Evolutionary conservation across 2,329 filamentous ascomycete species (phyloP).

Genomic region (Botryotinia globosa): DNA sequence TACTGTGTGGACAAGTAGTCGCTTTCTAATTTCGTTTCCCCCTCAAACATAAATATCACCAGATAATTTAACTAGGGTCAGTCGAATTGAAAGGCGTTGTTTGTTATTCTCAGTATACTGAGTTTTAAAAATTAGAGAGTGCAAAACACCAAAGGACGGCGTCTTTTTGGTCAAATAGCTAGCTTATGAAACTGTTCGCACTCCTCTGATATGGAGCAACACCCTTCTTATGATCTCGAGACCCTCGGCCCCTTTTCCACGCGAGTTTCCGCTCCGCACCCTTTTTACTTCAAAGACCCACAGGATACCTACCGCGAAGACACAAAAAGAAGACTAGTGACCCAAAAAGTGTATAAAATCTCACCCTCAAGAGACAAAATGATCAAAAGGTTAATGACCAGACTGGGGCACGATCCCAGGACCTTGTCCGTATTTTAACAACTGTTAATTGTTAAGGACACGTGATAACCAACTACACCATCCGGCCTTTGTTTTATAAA

Average conservation of each 20-base stretch:
- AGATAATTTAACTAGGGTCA: neutral
- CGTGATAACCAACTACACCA: conserved; percentile 10
- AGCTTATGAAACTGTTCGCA: neutral
- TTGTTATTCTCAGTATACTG: neutral
- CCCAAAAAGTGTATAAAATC: neutral
- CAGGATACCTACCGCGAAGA: neutral
- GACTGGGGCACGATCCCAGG: conserved; percentile 9
- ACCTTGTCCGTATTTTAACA: conserved; percentile 4
- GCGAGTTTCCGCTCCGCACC: neutral
- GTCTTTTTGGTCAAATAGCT: neutral
- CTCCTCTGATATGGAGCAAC: neutral
- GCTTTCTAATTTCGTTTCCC: neutral
- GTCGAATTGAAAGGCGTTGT: neutral
- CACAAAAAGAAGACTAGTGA: neutral
- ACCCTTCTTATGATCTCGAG: neutral
- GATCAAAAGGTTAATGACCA: neutral
- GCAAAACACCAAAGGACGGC: neutral
- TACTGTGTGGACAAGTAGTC: neutral
- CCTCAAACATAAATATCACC: neutral
- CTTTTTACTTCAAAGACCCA: neutral
- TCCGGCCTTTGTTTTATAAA: neutral
- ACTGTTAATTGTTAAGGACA: neutral
- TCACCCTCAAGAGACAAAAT: neutral
- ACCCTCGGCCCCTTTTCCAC: neutral
- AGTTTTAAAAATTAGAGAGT: neutral